phyloP scores from a whole-genome alignment of 768 basidiomycete species.

The Tricholoma sp. region DNA sequence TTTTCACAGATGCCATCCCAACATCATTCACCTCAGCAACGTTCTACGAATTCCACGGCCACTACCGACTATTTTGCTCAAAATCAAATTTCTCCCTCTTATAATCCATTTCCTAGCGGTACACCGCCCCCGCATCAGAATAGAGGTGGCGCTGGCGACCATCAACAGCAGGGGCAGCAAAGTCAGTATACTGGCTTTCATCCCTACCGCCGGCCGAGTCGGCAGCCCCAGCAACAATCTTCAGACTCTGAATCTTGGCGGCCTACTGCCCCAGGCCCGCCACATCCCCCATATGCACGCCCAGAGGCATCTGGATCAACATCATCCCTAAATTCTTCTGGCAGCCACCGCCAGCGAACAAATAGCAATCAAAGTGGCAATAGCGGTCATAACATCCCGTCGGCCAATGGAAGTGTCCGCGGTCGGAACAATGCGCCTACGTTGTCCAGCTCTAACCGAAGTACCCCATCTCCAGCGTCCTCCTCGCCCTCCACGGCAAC shows the following conservation, averaged over 20 bases:
- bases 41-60: slow-evolving; percentile 33
- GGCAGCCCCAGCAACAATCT: slow-evolving; percentile 35
- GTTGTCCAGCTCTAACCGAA: slow-evolving; percentile 21
- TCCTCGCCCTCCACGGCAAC: slow-evolving; percentile 21
- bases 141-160: slow-evolving; percentile 35
- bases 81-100: slow-evolving; percentile 41
- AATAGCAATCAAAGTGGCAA: slow-evolving; percentile 65
- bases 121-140: slow-evolving; percentile 62
- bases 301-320: slow-evolving; percentile 76
- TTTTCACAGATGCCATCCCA: slow-evolving; percentile 42
- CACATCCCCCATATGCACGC: slow-evolving; percentile 76
- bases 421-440: slow-evolving; percentile 30
- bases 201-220: slow-evolving; percentile 72
- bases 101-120: slow-evolving; percentile 64
- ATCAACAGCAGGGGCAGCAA: slow-evolving; percentile 35
- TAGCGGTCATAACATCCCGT: slow-evolving; percentile 33
- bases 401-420: slow-evolving; percentile 30
- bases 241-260: slow-evolving; percentile 46
- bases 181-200: slow-evolving; percentile 60
- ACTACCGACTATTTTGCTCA: slow-evolving; percentile 54
- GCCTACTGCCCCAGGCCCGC: slow-evolving; percentile 30
- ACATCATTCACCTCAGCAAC: slow-evolving; percentile 21
- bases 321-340: slow-evolving; percentile 69
- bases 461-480: slow-evolving; percentile 24
- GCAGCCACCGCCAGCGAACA: slow-evolving; percentile 59